Base-by-base conservation (phyloP, 2,329 filamentous ascomycete genomes). In the Fonsecaea monophora region DNA sequence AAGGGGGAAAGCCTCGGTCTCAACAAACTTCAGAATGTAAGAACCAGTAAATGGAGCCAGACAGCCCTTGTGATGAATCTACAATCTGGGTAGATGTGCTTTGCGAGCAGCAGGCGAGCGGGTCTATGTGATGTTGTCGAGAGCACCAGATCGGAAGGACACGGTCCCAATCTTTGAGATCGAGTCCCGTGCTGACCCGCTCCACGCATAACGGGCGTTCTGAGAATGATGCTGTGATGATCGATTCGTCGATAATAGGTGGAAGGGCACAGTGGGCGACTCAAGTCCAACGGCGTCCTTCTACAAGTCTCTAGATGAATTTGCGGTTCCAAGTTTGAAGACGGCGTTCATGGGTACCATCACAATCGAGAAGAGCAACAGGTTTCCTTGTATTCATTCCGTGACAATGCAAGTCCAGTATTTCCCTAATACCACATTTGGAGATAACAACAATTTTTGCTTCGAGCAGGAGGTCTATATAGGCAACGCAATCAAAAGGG, bases 11-110 rank as follows among this genome's bases (percentile, higher is more conserved):
- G 57, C 71, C 71, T 42, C 66, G 70, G 34, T 92, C 93, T 66
- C 96, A 96, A 86, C 92, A 95, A 83, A 92, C 96, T 82, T 92
- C 93, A 73, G 93, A 97, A 84, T 97, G 93, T 89, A 97, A 97
- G 86, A 73, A 72, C 60, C 71, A 73, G 70, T 73, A 71, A 53
- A 59, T 30, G 32, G 18, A 35, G 37, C 42, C 34, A 37, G 12
- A 37, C 66, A 50, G 21, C n/a, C 56, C 21, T 30, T 30, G 35
- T 54, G 53, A 35, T 60, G 40, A 40, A 30, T 59, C 56, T 48
- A 30, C 21, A 42, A 42, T 5, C 40, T n/a, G 40, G 40, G 40
- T n/a, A 42, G 40, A 42, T 42, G 40, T 42, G 40, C 40, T 42
- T n/a, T 42, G 15, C 18, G 40, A n/a, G 40, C 40, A 42, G 40